Conservation (phyloP, 2,329 filamentous ascomycete species). For the Hypoxylon sp. region DNA sequence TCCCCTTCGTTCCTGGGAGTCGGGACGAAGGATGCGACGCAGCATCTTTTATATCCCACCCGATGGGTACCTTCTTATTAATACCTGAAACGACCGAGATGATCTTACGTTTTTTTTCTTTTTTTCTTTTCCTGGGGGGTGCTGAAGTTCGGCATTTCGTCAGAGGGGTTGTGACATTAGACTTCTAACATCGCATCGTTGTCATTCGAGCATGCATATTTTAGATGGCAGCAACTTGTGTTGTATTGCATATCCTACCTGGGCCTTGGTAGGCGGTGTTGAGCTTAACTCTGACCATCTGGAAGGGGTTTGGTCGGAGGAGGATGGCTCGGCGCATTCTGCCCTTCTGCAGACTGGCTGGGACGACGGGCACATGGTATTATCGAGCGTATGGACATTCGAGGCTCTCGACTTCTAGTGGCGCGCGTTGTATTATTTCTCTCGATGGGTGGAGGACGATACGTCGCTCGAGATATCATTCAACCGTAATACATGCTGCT, state of each 20-base stretch:
- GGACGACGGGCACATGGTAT: constrained; percentile 12
- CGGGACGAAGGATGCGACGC: constrained; percentile 7
- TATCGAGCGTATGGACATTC: constrained; percentile 23
- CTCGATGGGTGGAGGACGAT: constrained; percentile 17
- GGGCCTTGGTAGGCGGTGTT: constrained; percentile 44
- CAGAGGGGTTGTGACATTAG: constrained; percentile 31
- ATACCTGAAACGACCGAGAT: constrained; percentile 35
- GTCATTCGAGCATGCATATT: constrained; percentile 31
- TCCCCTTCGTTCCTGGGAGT: constrained; percentile 15
- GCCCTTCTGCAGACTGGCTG: constrained; percentile 23
- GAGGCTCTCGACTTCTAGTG: constrained; percentile 11
- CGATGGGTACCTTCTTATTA: constrained; percentile 13
- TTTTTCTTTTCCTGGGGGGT: constrained; percentile 9
- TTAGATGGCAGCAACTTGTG: constrained; percentile 26
- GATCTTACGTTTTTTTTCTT: constrained; percentile 10
- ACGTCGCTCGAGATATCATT: constrained; percentile 28
- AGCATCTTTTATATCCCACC: constrained; percentile 9
- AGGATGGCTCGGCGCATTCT: constrained; percentile 51
- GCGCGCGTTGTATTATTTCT: constrained; percentile 25
- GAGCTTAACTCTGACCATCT: constrained; percentile 49
- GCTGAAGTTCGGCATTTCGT: constrained; percentile 15
- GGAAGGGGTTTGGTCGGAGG: constrained; percentile 41
- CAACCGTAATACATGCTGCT: constrained; percentile 22
- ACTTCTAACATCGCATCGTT: constrained; percentile 36
- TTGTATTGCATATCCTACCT: constrained; percentile 46